These are phyloP conservation scores for Backusella luteola DNA, from an alignment of 192 early-diverging fungal genomes.

Conservation along the genomic window DNA sequence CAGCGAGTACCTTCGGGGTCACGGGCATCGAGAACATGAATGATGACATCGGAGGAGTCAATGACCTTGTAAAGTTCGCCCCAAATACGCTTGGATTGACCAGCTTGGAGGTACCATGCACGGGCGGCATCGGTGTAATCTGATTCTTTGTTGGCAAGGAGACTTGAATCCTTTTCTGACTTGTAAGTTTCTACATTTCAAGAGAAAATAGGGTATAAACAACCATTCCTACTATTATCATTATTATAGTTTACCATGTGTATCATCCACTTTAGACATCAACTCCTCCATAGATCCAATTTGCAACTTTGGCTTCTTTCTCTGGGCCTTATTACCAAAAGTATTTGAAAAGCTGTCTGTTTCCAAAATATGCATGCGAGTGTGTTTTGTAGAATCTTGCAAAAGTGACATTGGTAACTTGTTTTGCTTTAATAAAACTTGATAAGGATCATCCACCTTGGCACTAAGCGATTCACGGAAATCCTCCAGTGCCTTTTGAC, in stretches of 20 bases:
- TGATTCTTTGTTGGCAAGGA: constrained; percentile 71
- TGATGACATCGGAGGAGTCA: constrained; percentile 93
- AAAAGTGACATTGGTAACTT: constrained; percentile 96
- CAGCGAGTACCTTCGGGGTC: constrained; percentile 97
- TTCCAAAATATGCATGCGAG: constrained; percentile 91
- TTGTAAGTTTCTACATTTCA: constrained; percentile 36
- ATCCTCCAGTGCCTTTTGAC: constrained; percentile 87
- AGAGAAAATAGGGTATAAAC: neutral
- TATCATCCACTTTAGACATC: constrained; percentile 64
- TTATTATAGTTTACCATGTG: constrained; percentile 49
- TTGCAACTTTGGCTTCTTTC: constrained; percentile 89
- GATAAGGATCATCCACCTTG: constrained; percentile 93
- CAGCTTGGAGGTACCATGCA: constrained; percentile 89
- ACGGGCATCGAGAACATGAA: constrained; percentile 97
- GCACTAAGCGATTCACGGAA: constrained; percentile 89
- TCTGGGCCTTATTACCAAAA: constrained; percentile 93
- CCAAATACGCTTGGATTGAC: constrained; percentile 98
- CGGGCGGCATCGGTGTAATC: constrained; percentile 74
- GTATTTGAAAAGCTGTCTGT: constrained; percentile 90
- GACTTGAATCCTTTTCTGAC: constrained; percentile 62
- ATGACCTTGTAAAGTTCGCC: constrained; percentile 98
- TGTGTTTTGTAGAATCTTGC: constrained; percentile 68
- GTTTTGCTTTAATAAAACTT: constrained; percentile 88
- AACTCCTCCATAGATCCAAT: constrained; percentile 78
- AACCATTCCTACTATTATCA: neutral